A percentile compares a stretch with the other conserved stretches of the same genome.
Evolutionary conservation across 163 green algal genomes (phyloP).

Genomic region (Trebouxia gelatinosa): DNA sequence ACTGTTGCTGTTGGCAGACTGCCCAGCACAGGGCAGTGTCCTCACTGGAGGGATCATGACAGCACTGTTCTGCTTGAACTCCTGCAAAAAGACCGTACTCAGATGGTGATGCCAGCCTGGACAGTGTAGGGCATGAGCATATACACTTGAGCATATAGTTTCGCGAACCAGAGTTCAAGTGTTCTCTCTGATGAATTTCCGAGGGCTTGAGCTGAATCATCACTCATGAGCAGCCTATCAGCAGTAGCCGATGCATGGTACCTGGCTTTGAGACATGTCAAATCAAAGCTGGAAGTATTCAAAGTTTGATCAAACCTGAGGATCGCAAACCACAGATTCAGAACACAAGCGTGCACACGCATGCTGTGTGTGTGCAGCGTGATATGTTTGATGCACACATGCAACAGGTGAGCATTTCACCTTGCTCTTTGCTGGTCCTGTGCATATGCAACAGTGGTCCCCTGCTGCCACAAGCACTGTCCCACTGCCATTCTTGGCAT

Average conservation of each 20-base stretch:
- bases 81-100: no score
- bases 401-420: no score
- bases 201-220: no score
- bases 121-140: not conserved
- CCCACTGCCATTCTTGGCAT: slow-evolving; percentile 43
- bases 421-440: not conserved
- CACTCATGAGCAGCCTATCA: no score
- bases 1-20: not conserved
- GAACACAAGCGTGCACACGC: not conserved
- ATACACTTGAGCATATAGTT: not conserved
- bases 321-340: not conserved
- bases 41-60: not conserved
- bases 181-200: no score
- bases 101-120: not conserved
- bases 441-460: slow-evolving; percentile 11
- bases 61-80: no score
- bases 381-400: no score
- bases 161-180: no score
- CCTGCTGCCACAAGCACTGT: slow-evolving; percentile 23
- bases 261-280: no score
- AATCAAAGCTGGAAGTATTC: no score
- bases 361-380: not conserved
- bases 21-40: not conserved
- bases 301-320: no score
- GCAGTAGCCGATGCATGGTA: no score